phyloP scores from a whole-genome alignment of 2,329 filamentous ascomycete species.

The Cladosporium sp. region DNA sequence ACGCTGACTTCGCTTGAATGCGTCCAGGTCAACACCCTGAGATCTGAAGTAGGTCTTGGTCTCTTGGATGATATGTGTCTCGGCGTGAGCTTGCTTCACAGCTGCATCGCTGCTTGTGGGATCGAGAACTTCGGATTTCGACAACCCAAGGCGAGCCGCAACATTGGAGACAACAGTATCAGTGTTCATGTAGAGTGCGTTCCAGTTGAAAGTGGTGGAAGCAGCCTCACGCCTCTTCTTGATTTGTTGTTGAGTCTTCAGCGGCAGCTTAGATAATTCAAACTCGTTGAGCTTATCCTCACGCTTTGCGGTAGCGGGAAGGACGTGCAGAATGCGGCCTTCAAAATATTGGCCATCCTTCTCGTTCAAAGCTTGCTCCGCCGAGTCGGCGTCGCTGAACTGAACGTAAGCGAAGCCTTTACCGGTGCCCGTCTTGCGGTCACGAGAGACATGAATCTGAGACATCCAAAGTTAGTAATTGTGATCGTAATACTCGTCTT shows the following conservation, averaged over 20 bases:
- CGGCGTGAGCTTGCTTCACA: constrained; percentile 93
- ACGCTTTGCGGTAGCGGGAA: constrained; percentile 78
- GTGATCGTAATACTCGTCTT: neutral
- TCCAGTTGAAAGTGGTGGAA: constrained; percentile 86
- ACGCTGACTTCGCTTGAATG: constrained; percentile 79
- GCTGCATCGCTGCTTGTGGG: constrained; percentile 93
- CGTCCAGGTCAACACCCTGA: constrained; percentile 85
- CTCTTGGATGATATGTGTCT: constrained; percentile 94
- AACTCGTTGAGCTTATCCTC: constrained; percentile 81
- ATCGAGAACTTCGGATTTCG: constrained; percentile 87
- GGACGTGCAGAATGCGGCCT: constrained; percentile 83
- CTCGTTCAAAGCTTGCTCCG: constrained; percentile 71
- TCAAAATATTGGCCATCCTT: constrained; percentile 86
- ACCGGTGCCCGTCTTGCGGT: constrained; percentile 62
- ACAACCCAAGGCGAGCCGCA: constrained; percentile 77
- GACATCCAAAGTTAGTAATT: constrained; percentile 12
- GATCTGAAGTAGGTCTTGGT: constrained; percentile 85
- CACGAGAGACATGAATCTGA: constrained; percentile 81
- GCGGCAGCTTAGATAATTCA: constrained; percentile 79
- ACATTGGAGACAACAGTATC: constrained; percentile 91
- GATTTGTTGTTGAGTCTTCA: constrained; percentile 92
- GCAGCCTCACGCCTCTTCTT: constrained; percentile 77
- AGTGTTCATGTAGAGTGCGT: constrained; percentile 96
- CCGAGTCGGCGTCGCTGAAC: constrained; percentile 66
- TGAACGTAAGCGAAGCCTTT: constrained; percentile 91